These are phyloP conservation scores for Starmera quercuum DNA, from an alignment of 805 yeast species.

Conservation along the genomic window DNA sequence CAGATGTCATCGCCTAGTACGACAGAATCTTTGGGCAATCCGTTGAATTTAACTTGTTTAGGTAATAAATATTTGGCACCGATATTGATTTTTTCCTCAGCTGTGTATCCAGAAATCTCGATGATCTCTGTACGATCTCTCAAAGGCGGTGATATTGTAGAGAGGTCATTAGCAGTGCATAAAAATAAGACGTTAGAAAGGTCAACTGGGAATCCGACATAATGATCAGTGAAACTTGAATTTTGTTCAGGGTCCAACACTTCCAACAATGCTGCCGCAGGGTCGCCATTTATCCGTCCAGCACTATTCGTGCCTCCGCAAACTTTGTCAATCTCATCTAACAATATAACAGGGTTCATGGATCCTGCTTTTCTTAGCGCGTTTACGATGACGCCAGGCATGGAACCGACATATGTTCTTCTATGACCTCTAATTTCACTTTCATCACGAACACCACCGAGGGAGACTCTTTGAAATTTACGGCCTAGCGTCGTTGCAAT, in stretches of 20 bases:
- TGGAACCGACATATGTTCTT: conserved; percentile 86
- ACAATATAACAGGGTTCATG: conserved; percentile 74
- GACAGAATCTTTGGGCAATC: conserved; percentile 41
- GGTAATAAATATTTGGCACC: conserved; percentile 66
- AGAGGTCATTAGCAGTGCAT: conserved; percentile 79
- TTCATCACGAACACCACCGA: conserved; percentile 86
- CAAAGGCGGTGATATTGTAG: conserved; percentile 66
- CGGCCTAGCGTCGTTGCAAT: conserved; percentile 69
- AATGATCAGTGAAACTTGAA: conserved; percentile 68
- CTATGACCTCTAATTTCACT: conserved; percentile 88
- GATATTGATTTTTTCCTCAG: conserved; percentile 67
- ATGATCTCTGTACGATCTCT: conserved; percentile 81
- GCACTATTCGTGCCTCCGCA: conserved; percentile 40
- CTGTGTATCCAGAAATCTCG: conserved; percentile 71
- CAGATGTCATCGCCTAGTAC: conserved; percentile 45
- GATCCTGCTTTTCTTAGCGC: conserved; percentile 68
- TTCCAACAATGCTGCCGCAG: conserved; percentile 83
- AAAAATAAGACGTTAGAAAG: conserved; percentile 73
- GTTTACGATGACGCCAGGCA: conserved; percentile 80
- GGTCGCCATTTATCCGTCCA: conserved; percentile 64
- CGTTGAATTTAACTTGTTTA: conserved; percentile 64
- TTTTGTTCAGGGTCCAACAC: conserved; percentile 91
- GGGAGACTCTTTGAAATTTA: conserved; percentile 68
- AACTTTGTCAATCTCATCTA: conserved; percentile 83
- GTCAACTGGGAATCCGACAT: conserved; percentile 79